Conservation (phyloP, 805 yeast genomes). For the Candida silvicultrix region DNA sequence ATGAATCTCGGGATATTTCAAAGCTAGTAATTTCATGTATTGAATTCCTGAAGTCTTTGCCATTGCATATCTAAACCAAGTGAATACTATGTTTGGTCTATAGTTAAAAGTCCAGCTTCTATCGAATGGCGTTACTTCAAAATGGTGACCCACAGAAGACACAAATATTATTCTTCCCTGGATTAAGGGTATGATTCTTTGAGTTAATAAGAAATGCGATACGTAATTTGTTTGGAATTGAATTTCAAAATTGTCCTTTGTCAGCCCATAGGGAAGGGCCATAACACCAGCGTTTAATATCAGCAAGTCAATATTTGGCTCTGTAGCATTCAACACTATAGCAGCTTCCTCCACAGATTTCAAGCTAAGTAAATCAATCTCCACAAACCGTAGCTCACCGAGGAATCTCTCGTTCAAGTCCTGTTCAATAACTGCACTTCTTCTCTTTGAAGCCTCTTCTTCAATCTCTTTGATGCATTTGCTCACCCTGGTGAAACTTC, state of each 20-base stretch:
- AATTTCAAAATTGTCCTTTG: conserved; percentile 69
- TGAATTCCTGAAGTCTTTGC: conserved; percentile 80
- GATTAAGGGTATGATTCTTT: conserved; percentile 48
- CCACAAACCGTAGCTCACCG: conserved; percentile 45
- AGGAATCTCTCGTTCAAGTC: conserved; percentile 17
- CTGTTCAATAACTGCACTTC: conserved; percentile 2
- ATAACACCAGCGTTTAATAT: conserved; percentile 78
- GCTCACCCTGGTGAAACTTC: conserved; percentile 46
- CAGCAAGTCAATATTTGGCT: conserved; percentile 48
- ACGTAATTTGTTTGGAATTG: conserved; percentile 77
- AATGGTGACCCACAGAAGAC: conserved; percentile 57
- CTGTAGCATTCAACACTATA: conserved; percentile 36
- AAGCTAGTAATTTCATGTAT: conserved; percentile 55
- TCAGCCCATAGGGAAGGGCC: conserved; percentile 62
- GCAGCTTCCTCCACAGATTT: conserved; percentile 40
- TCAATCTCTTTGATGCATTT: conserved; percentile 48
- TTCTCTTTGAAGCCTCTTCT: conserved; percentile 36
- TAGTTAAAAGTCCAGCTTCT: conserved; percentile 45
- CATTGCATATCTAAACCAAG: conserved; percentile 72
- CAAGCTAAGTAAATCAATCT: conserved; percentile 44
- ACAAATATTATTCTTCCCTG: conserved; percentile 49
- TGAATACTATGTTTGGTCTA: conserved; percentile 60
- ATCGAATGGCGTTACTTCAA: conserved; percentile 41
- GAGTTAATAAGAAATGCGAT: conserved; percentile 67
- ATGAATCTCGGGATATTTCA: conserved; percentile 58